Evolutionary conservation across 495 filamentous ascomycete species (phyloP).

Genomic region (Sabuloglossum arenarium): DNA sequence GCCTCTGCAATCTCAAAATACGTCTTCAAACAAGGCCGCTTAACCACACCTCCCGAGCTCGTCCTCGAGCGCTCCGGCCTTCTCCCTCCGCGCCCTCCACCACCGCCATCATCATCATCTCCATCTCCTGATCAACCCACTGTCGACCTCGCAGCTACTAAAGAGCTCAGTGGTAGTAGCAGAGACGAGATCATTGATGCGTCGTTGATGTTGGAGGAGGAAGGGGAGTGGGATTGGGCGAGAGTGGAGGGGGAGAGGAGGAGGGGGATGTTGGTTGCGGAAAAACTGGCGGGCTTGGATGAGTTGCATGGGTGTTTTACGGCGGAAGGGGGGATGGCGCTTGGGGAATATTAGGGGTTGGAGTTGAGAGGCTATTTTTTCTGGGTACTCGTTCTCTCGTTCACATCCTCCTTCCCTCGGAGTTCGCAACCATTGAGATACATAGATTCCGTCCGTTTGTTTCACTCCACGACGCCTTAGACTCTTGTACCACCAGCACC

Average conservation of each 20-base stretch:
- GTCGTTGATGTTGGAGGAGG: not conserved
- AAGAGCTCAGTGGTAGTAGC: not conserved
- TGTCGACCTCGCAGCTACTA: not conserved
- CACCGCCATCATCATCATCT: not conserved
- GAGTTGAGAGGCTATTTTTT: no score
- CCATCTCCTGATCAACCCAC: not conserved
- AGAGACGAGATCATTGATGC: not conserved
- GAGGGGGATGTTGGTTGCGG: not conserved
- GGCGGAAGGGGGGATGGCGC: constrained; percentile 1
- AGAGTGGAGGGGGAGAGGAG: constrained; percentile 4
- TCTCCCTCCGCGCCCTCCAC: constrained; percentile 30
- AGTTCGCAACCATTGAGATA: no score
- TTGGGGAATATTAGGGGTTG: constrained; percentile 2
- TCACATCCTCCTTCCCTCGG: no score
- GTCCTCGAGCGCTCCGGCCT: constrained; percentile 46
- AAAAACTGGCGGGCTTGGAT: constrained; percentile 2
- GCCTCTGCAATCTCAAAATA: constrained; percentile 70
- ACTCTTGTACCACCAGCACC: no score
- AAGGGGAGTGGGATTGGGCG: constrained; percentile 4
- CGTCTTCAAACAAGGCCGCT: constrained; percentile 69
- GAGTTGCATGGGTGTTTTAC: constrained; percentile 1
- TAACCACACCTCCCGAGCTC: constrained; percentile 68
- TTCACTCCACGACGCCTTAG: no score
- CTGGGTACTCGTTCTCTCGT: no score
- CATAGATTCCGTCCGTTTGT: no score